A percentile compares a stretch with the other conserved stretches of the same genome.
These are phyloP conservation scores for Fusarium scirpi DNA, from an alignment of 2,329 filamentous ascomycete genomes.

Conservation along the genomic window DNA sequence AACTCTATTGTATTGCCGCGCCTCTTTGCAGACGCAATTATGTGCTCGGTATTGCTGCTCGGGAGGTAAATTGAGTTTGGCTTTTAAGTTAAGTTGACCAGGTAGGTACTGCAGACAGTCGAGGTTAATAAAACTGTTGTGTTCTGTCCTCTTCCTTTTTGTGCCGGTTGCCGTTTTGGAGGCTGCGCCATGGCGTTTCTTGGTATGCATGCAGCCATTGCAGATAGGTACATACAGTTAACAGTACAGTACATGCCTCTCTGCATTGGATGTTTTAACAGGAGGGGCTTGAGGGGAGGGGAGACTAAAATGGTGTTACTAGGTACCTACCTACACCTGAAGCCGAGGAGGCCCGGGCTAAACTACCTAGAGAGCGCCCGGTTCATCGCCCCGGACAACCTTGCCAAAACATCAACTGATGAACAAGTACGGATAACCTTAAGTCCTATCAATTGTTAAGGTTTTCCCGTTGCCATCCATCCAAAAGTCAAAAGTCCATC, in stretches of 20 bases:
- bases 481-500: not conserved
- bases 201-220: constrained; percentile 13
- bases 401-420: not conserved
- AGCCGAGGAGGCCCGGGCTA: not conserved
- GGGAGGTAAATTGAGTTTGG: constrained; percentile 20
- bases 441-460: not conserved
- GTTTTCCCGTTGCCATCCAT: constrained; percentile 10
- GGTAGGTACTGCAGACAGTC: not conserved
- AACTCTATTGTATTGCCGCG: constrained; percentile 6
- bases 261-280: constrained; percentile 14
- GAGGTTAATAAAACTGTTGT: not conserved
- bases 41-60: constrained; percentile 14
- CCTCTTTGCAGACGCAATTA: not conserved
- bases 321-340: not conserved
- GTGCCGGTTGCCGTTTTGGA: constrained; percentile 31
- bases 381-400: constrained; percentile 31
- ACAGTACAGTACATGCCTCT: not conserved
- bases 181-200: constrained; percentile 22
- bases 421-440: not conserved
- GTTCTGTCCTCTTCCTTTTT: not conserved
- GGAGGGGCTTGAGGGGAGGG: not conserved
- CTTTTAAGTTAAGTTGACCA: not conserved
- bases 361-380: not conserved
- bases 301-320: constrained; percentile 11
- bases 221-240: not conserved